A percentile compares a stretch with the other conserved stretches of the same genome.
phyloP scores from a whole-genome alignment of 1,284 basidiomycete genomes.

The Gomphus sp. region DNA sequence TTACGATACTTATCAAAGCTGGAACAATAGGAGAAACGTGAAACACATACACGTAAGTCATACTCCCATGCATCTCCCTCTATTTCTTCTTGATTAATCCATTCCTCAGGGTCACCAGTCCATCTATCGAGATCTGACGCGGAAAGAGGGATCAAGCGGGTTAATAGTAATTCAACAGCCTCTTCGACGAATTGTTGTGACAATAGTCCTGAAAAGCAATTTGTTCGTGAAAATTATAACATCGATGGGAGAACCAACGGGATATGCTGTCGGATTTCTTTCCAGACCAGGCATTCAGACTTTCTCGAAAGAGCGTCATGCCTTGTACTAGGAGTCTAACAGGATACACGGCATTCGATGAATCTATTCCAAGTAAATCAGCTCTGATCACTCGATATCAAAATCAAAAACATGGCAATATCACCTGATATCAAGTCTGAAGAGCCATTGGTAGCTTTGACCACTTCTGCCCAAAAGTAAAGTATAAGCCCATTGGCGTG shows the following conservation, averaged over 20 bases:
- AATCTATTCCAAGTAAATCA: constrained; percentile 29
- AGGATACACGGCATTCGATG: constrained; percentile 48
- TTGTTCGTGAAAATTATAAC: constrained; percentile 2
- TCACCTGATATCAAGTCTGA: constrained; percentile 49
- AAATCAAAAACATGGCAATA: constrained; percentile 12
- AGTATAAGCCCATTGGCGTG: constrained; percentile 55
- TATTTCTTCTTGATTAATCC: constrained; percentile 77
- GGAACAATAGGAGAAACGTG: neutral
- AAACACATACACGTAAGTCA: constrained; percentile 63
- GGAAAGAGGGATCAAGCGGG: constrained; percentile 76
- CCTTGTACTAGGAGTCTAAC: constrained; percentile 78
- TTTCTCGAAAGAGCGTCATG: constrained; percentile 84
- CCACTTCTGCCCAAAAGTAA: constrained; percentile 72
- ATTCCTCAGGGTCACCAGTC: constrained; percentile 83
- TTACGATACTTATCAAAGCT: constrained; percentile 21
- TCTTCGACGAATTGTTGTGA: constrained; percentile 68
- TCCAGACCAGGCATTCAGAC: constrained; percentile 62
- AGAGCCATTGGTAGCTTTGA: constrained; percentile 49
- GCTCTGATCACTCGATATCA: neutral
- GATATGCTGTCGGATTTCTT: constrained; percentile 51
- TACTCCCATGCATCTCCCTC: constrained; percentile 86
- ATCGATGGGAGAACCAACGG: constrained; percentile 31
- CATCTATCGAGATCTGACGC: constrained; percentile 70
- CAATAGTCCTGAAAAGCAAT: constrained; percentile 40
- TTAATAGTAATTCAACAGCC: constrained; percentile 70